Evolutionary conservation across 345 rosid genomes (phyloP), one percentile per base, ranked within the genome.

Genomic region (Erucastrum elatum): DNA sequence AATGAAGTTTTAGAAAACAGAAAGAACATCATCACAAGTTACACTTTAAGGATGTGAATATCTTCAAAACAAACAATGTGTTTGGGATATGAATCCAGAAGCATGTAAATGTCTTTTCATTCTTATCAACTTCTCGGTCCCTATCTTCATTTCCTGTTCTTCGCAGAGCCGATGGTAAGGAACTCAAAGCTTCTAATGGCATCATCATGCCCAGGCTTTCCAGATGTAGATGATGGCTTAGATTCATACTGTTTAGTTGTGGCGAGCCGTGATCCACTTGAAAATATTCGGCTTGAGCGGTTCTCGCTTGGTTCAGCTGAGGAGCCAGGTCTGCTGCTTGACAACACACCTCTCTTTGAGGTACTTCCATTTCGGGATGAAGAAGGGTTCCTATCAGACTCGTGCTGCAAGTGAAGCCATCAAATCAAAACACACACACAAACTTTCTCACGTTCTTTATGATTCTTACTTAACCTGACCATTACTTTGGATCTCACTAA

Each of bases 181-280:
- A 90, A 86, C 83, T 95, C 98, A 2, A 95, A 89, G 90, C 91
- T 91, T 77, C 87, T 75, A 12, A 90, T 80, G 53, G 90, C 68
- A 29, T 93, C 97, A 72, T 89, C 91, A 11, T 87, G 91, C 33
- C 86, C 83, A 70, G 89, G 84, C 79, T 83, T 86, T 29, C 88
- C 71, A 49, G 85, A 84, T 35, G 77, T 80, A 26, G 94, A 85
- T 25, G 94, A 82, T 39, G 87, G 81, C 75, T 86, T 90, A n/a
- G 90, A 85, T 35, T 95, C 93, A 10, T 89, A 89, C 56, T 91
- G 91, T 62, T 87, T 92, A 69, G 85, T 81, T 71, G 94, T 85
- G 11, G 90, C 83, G 6, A 82, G 78, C 58, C 89, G 90, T 70
- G 86, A 86, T 69, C 88, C 87, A 85, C 90, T 86, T 26, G 95